Conservation (phyloP, 2,329 filamentous ascomycete species). For the Didymellaceae sp. region DNA sequence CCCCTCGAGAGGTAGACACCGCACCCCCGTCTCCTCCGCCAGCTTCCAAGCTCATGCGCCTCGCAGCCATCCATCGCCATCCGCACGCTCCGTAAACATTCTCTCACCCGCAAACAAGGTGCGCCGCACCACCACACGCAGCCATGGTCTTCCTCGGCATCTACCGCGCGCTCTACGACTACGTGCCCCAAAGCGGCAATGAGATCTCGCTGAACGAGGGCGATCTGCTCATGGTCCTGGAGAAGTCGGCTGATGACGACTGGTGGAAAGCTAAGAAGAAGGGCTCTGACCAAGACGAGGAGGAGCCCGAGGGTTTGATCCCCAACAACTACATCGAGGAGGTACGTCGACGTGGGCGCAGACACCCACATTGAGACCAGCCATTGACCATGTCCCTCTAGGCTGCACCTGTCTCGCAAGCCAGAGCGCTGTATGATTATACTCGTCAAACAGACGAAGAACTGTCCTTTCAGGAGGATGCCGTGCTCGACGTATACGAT, state of each 20-base stretch:
- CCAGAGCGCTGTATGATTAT: conserved; percentile 97
- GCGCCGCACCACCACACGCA: conserved; percentile 20
- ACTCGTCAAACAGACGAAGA: conserved; percentile 97
- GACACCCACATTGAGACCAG: conserved; percentile 2
- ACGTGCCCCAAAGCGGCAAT: conserved; percentile 82
- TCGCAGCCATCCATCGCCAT: conserved; percentile 12
- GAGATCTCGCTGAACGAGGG: conserved; percentile 86
- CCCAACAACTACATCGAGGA: conserved; percentile 96
- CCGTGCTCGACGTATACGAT: conserved; percentile 83
- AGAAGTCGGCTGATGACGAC: conserved; percentile 75
- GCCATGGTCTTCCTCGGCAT: conserved; percentile 90
- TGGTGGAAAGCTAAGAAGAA: conserved; percentile 99
- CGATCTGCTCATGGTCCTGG: conserved; percentile 85
- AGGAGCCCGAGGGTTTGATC: conserved; percentile 87
- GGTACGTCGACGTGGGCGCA: conserved; percentile 61
- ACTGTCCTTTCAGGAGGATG: conserved; percentile 91
- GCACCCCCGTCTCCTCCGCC: conserved; percentile 17
- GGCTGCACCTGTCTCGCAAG: conserved; percentile 71
- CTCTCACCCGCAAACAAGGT: conserved; percentile 3
- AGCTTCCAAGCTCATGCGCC: conserved; percentile 12
- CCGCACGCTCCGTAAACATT: conserved; percentile 6
- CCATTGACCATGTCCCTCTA: conserved; percentile 42
- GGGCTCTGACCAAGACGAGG: conserved; percentile 76
- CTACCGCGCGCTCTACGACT: conserved; percentile 91
- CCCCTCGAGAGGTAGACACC: conserved; percentile 12